Evolutionary conservation across 257 asterid species (phyloP), one percentile per base, ranked within the genome.

Genomic region (Fraxinus americana): DNA sequence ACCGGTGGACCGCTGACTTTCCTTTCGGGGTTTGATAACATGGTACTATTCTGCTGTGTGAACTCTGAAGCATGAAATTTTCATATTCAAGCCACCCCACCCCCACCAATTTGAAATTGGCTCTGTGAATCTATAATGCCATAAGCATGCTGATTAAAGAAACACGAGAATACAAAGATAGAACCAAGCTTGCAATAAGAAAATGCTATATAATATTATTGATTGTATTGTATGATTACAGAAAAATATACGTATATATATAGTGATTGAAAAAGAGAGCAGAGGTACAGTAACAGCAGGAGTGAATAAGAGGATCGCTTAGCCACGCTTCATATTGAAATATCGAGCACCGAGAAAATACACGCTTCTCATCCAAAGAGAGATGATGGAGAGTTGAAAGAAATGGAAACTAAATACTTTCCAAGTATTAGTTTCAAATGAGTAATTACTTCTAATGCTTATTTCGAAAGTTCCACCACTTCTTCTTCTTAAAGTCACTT

Each of bases 381-480:
- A 57, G 66, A 57, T 57, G 27, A 19, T 52, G 27, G 12, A n/a
- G 66, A 57, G 66, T 54, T n/a, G 12, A 14, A 17, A 5, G 23
- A 54, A 54, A 54, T 54, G 27, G 4, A 21, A 17, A 54, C 25
- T n/a, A 54, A 7, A 54, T 54, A n/a, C 65, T 19, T 54, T 54
- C 27, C 25, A 1, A 63, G 36, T 63, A 59, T 7, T n/a, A 59
- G 50, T 43, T 59, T 57, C 29, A 19, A 25, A 61, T 61, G 34
- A 12, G 9, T 23, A 23, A 61, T 23, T 12, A 63, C 69, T 25
- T 27, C 17, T 86, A 86, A 81, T 88, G 83, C 89, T 90, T 91
- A 88, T 92, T 90, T 10, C 98, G 72, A 38, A 93, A 90, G 85
- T 74, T 87, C 99, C 98, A 90, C 97, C 97, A 93, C 87, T 86